Conservation (phyloP, 2,329 filamentous ascomycete genomes). For the Didymella sp. region DNA sequence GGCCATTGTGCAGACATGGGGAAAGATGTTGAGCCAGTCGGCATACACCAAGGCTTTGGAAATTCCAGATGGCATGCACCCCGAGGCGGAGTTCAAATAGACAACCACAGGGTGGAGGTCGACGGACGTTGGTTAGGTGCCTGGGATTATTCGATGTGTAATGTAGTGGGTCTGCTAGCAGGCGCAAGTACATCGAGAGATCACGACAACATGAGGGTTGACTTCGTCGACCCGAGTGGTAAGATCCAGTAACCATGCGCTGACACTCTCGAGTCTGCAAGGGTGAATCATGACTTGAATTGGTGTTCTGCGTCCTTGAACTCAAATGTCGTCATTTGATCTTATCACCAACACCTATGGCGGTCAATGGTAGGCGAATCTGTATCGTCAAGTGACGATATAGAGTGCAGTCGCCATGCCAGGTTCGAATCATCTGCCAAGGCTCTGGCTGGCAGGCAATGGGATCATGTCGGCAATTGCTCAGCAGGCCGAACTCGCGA, state of each 20-base stretch:
- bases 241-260: neutral
- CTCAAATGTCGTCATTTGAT: neutral
- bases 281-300: neutral
- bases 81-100: constrained; percentile 39
- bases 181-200: neutral
- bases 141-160: neutral
- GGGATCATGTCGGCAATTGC: constrained; percentile 5
- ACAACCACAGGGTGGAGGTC: neutral
- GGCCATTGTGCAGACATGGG: constrained; percentile 36
- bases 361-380: neutral
- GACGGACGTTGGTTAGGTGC: neutral
- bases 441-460: neutral
- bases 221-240: neutral
- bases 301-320: neutral
- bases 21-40: constrained; percentile 26
- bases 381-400: neutral
- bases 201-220: neutral
- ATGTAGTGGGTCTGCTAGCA: neutral
- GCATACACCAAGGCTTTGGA: constrained; percentile 43
- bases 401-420: neutral
- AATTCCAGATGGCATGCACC: constrained; percentile 45
- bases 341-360: constrained; percentile 1
- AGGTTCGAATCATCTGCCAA: constrained; percentile 2
- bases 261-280: neutral
- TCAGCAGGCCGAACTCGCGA: constrained; percentile 11